A percentile compares a stretch with the other conserved stretches of the same genome.
phyloP scores from a whole-genome alignment of 2,329 filamentous ascomycete genomes.

The Neurospora sp. region DNA sequence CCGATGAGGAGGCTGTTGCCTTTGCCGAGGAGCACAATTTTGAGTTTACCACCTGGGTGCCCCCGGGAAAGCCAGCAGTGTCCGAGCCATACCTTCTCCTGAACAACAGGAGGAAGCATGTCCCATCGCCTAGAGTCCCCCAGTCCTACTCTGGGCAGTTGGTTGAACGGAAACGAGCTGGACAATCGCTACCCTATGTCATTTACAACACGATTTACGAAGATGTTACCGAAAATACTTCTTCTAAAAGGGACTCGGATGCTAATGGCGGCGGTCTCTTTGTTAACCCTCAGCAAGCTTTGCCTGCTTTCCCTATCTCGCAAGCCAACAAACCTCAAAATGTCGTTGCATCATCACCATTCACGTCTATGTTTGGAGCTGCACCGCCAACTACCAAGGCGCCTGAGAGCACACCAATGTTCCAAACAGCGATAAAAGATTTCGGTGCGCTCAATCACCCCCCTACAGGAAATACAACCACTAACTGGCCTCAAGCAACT shows the following conservation, averaged over 20 bases:
- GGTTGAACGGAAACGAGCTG: constrained; percentile 50
- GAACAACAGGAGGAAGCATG: constrained; percentile 31
- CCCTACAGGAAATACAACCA: neutral
- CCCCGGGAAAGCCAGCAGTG: constrained; percentile 13
- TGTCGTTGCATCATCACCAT: neutral
- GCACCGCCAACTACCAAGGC: neutral
- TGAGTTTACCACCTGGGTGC: constrained; percentile 34
- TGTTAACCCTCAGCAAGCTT: constrained; percentile 8
- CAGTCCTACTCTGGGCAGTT: constrained; percentile 46
- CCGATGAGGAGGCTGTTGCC: constrained; percentile 52
- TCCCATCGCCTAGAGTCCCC: constrained; percentile 39
- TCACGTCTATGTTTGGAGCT: neutral
- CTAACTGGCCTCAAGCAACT: neutral
- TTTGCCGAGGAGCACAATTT: constrained; percentile 52
- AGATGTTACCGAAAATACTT: constrained; percentile 15
- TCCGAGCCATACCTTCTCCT: constrained; percentile 31
- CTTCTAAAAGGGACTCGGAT: neutral
- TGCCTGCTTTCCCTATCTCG: neutral
- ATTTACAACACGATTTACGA: constrained; percentile 47
- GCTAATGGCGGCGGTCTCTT: constrained; percentile 18
- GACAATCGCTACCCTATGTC: constrained; percentile 39
- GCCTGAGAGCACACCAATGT: neutral
- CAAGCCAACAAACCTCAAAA: neutral
- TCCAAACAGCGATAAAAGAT: neutral
- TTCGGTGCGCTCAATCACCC: neutral